These are phyloP conservation scores for Fusarium burgessii DNA, from an alignment of 2,329 filamentous ascomycete genomes.

Conservation along the genomic window DNA sequence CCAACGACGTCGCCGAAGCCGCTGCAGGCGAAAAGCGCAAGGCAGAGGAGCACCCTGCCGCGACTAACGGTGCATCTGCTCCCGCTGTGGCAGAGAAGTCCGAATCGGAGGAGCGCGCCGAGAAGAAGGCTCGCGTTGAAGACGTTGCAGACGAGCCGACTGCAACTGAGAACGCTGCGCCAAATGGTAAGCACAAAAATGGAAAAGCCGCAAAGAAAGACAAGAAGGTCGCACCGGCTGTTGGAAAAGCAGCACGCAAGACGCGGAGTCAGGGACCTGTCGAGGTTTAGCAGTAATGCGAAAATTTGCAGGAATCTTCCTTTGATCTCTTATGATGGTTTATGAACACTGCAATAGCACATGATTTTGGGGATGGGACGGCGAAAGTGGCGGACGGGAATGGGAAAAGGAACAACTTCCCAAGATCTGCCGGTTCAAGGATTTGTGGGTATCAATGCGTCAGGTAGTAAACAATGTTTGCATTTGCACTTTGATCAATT, in stretches of 20 bases:
- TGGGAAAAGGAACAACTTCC: constrained; percentile 15
- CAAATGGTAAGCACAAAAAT: constrained; percentile 47
- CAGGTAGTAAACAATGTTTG: constrained; percentile 30
- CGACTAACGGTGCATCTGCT: constrained; percentile 32
- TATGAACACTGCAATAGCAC: constrained; percentile 16
- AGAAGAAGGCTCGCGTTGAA: constrained; percentile 58
- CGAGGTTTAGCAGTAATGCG: constrained; percentile 38
- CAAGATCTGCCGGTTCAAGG: constrained; percentile 26
- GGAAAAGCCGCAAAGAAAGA: constrained; percentile 51
- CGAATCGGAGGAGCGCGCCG: constrained; percentile 48
- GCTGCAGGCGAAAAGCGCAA: constrained; percentile 55
- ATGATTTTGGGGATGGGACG: constrained; percentile 24
- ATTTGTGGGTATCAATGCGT: constrained; percentile 34
- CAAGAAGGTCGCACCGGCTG: constrained; percentile 51
- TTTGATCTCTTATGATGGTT: constrained; percentile 11
- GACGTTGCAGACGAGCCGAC: constrained; percentile 44
- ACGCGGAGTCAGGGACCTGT: constrained; percentile 58
- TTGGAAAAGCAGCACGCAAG: constrained; percentile 56
- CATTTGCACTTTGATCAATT: neutral
- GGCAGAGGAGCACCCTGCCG: constrained; percentile 49
- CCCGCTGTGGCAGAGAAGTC: constrained; percentile 36
- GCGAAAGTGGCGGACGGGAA: constrained; percentile 42
- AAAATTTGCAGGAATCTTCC: neutral
- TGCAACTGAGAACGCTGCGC: constrained; percentile 28
- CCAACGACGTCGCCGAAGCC: constrained; percentile 35